Evolutionary conservation across 192 early-diverging fungal genomes (phyloP).

Genomic region (Chytriomyces hyalinus): DNA sequence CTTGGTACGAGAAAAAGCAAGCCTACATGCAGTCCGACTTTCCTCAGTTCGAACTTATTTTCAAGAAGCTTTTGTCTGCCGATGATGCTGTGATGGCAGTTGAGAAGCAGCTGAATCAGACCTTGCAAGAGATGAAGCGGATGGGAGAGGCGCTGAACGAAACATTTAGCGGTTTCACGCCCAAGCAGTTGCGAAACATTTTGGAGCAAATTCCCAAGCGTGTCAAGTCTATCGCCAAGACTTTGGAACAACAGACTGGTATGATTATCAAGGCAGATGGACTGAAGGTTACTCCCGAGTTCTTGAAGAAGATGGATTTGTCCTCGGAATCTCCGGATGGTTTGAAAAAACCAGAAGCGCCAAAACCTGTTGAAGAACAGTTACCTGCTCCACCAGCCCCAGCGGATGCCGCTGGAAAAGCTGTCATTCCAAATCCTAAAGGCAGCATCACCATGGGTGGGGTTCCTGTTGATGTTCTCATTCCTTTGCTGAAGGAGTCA

Average conservation of each 20-base stretch:
- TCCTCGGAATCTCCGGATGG: slow-evolving; percentile 24
- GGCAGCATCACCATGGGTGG: slow-evolving; percentile 51
- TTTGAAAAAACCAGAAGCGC: slow-evolving; percentile 12
- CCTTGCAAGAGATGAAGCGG: slow-evolving; percentile 51
- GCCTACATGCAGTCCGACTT: slow-evolving; percentile 52
- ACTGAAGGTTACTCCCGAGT: slow-evolving; percentile 57
- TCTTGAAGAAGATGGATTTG: slow-evolving; percentile 52
- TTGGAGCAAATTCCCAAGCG: slow-evolving; percentile 51
- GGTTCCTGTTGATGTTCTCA: slow-evolving; percentile 50
- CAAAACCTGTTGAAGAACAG: background rate
- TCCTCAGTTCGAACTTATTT: slow-evolving; percentile 55
- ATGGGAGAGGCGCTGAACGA: slow-evolving; percentile 51
- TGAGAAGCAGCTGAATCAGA: slow-evolving; percentile 50
- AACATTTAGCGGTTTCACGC: slow-evolving; percentile 44
- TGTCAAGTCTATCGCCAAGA: slow-evolving; percentile 53
- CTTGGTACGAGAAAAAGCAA: slow-evolving; percentile 46
- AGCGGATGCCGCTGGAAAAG: background rate
- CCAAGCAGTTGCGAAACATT: slow-evolving; percentile 48
- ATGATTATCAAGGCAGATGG: slow-evolving; percentile 58
- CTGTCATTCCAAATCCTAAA: slow-evolving; percentile 35
- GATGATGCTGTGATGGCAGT: slow-evolving; percentile 42
- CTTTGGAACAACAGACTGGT: slow-evolving; percentile 47
- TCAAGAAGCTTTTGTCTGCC: slow-evolving; percentile 45
- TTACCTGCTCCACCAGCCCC: background rate
- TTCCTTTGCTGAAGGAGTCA: slow-evolving; percentile 50